Conservation (phyloP, 768 basidiomycete species). For the Tulasnella sp. region DNA sequence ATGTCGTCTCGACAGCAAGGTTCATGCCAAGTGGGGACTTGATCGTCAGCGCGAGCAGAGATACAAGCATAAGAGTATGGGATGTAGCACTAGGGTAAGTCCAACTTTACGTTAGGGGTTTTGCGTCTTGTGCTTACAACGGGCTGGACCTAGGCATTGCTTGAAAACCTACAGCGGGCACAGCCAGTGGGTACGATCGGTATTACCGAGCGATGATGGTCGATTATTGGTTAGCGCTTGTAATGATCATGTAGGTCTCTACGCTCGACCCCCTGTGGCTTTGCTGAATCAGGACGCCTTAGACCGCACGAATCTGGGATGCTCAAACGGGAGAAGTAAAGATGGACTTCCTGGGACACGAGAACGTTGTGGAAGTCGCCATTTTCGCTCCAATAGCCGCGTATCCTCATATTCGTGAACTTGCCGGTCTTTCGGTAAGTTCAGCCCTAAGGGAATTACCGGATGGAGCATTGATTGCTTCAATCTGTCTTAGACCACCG, state of each 20-base stretch:
- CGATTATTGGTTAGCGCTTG: slow-evolving; percentile 73
- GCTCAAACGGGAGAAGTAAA: slow-evolving; percentile 69
- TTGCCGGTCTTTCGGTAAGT: slow-evolving; percentile 66
- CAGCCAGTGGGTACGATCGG: slow-evolving; percentile 76
- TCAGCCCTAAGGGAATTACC: neutral
- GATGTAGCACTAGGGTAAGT: slow-evolving; percentile 80
- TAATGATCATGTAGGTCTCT: slow-evolving; percentile 70
- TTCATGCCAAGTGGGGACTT: slow-evolving; percentile 82
- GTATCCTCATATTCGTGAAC: slow-evolving; percentile 70
- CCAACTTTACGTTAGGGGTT: slow-evolving; percentile 22
- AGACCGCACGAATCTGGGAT: slow-evolving; percentile 80
- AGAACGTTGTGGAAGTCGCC: slow-evolving; percentile 78
- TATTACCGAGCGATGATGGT: slow-evolving; percentile 56
- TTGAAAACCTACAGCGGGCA: slow-evolving; percentile 73
- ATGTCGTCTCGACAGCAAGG: slow-evolving; percentile 79
- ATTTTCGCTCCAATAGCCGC: slow-evolving; percentile 75
- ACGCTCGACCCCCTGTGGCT: slow-evolving; percentile 12
- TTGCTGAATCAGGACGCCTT: slow-evolving; percentile 23
- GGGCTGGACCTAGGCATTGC: slow-evolving; percentile 51
- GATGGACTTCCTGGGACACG: slow-evolving; percentile 80
- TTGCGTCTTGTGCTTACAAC: neutral
- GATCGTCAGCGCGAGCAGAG: slow-evolving; percentile 82
- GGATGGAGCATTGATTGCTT: neutral
- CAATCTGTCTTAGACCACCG: slow-evolving; percentile 12
- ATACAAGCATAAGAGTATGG: slow-evolving; percentile 80